Evolutionary conservation across 2,329 filamentous ascomycete species (phyloP), one percentile per base, ranked within the genome.

Genomic region (Cryoendolithus antarcticus): DNA sequence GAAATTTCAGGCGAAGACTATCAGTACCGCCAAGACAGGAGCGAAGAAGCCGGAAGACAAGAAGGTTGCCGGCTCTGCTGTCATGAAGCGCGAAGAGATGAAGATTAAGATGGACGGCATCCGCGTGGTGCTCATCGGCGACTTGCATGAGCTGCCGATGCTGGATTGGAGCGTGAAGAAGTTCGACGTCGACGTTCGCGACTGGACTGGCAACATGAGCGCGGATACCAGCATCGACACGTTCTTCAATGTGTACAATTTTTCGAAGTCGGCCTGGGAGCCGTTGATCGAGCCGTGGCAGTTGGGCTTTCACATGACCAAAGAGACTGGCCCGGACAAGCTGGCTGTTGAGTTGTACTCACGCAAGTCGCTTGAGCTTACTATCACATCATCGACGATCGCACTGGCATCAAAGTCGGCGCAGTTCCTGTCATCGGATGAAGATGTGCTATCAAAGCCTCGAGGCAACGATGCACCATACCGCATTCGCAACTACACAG

Each of bases 261-360:
- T 98, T 63, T 91, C 91, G 9, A 98, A 98, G 60, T 98, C 91
- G 0, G 86, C 86, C 3, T 98, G 91, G 91, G 91, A 98, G 59
- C 91, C 91, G 3, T 65, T 98, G 28, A 77, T 98, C 19, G 91
- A 98, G 58, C 91, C 93, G 6, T 98, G 91, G 91, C 79, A 89
- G 48, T 70, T 96, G n/a, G 86, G 86, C 2, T 77, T 98, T 49
- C 86, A 93, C 45, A 76, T 96, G 58, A 78, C 83, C 1, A 88
- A 80, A 51, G 80, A 91, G 42, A 71, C 77, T 19, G 72, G 75
- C 32, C 83, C 80, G 0, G 83, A 89, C 30, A 70, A 82, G 37
- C 65, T 95, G 43, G 82, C 85, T 0, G 70, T 98, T 11, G 88
- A 96, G 41, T 66, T 94, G 2, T 82, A 82, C 32, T 98, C 93